phyloP scores from a whole-genome alignment of 2,329 filamentous ascomycete species.

The Blastomyces gilchristii region DNA sequence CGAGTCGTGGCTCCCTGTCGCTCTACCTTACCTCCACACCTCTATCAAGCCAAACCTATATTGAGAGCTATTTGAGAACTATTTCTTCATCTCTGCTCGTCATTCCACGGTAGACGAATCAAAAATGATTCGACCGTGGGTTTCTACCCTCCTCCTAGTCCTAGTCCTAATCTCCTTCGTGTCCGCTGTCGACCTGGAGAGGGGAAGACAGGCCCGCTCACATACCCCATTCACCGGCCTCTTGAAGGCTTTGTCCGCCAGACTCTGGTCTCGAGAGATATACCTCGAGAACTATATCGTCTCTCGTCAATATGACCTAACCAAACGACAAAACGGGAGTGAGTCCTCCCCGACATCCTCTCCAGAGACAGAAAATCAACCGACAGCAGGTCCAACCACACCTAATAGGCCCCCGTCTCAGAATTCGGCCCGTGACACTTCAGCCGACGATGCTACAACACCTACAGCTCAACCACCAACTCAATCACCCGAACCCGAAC shows the following conservation, averaged over 20 bases:
- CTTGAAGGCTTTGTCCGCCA: neutral
- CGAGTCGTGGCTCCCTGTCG: neutral
- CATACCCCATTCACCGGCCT: neutral
- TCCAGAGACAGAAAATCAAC: neutral
- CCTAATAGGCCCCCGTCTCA: neutral
- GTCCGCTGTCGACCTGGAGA: neutral
- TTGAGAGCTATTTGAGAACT: neutral
- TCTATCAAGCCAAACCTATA: neutral
- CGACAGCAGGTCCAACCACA: no score
- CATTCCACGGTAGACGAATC: neutral
- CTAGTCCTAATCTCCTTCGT: neutral
- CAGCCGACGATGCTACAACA: neutral
- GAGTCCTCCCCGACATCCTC: neutral
- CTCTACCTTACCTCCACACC: neutral
- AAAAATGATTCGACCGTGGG: slow-evolving; percentile 2
- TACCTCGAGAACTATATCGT: neutral
- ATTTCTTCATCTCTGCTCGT: neutral
- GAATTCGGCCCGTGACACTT: neutral
- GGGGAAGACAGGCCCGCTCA: neutral
- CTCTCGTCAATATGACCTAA: neutral
- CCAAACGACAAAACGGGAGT: neutral
- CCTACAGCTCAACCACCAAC: neutral
- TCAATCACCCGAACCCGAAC: neutral
- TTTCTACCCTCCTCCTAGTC: neutral
- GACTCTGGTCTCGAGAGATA: neutral